Percentiles rank a stretch among this genome's conserved stretches.
Evolutionary conservation across 148 eudicot genomes (phyloP).

Genomic region (Cornus suecica): DNA sequence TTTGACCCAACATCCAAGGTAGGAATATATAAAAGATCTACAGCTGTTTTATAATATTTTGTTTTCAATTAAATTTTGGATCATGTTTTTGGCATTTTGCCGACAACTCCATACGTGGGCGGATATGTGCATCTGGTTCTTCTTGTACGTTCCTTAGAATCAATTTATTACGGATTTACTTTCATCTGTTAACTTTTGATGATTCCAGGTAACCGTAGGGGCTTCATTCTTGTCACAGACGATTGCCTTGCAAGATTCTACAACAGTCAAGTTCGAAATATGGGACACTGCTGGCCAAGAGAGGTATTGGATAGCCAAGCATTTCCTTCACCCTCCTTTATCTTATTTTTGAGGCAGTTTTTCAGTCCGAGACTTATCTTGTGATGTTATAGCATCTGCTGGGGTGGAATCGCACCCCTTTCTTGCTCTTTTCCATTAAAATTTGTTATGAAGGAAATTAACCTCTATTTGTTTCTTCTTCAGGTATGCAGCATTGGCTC

Average conservation of each 20-base stretch:
- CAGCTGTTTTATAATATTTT: neutral
- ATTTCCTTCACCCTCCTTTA: neutral
- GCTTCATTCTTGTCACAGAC: slow-evolving; percentile 97
- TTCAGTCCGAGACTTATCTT: neutral
- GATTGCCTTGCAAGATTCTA: slow-evolving; percentile 89
- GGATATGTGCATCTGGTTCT: neutral
- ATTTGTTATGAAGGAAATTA: no score
- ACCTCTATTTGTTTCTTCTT: slow-evolving; percentile 6
- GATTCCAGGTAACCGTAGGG: slow-evolving; percentile 81
- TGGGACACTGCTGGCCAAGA: slow-evolving; percentile 99
- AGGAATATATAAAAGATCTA: neutral
- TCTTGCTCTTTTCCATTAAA: neutral
- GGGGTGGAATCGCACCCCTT: neutral
- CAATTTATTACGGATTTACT: neutral
- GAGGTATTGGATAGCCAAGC: slow-evolving; percentile 40
- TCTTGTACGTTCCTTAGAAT: neutral
- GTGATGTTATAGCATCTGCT: neutral
- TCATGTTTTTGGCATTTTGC: neutral
- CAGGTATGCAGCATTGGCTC: slow-evolving; percentile 98
- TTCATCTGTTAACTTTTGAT: neutral
- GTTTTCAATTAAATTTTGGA: no score
- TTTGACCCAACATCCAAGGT: slow-evolving; percentile 98
- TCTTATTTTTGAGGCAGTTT: neutral
- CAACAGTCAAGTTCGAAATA: slow-evolving; percentile 93
- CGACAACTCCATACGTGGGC: neutral